Evolutionary conservation across 192 early-diverging fungal genomes (phyloP).

Genomic region (Ambispora gerdemannii): DNA sequence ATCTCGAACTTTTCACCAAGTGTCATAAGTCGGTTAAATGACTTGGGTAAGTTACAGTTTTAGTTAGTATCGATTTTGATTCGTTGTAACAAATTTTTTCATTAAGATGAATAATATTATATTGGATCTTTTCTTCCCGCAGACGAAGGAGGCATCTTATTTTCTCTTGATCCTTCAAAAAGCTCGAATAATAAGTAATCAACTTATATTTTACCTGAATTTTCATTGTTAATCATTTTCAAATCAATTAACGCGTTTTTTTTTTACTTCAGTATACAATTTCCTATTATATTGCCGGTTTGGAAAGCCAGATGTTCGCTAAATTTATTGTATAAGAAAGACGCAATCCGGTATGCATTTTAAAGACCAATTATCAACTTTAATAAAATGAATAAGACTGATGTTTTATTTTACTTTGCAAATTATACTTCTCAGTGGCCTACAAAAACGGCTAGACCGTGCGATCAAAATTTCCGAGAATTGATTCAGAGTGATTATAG

Average conservation of each 20-base stretch:
- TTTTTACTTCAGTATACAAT: background rate
- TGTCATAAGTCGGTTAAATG: background rate
- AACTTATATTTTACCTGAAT: background rate
- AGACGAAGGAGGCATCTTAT: constrained; percentile 18
- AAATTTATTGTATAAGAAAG: constrained; percentile 28
- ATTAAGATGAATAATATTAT: background rate
- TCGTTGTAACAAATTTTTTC: background rate
- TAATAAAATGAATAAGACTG: no score
- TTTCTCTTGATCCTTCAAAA: constrained; percentile 4
- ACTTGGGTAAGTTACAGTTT: constrained; percentile 4
- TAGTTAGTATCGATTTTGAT: constrained; percentile 2
- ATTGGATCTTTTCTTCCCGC: background rate
- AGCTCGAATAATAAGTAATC: background rate
- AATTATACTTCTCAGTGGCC: no score
- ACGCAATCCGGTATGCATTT: no score
- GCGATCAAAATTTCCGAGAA: no score
- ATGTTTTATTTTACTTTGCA: no score
- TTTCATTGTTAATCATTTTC: background rate
- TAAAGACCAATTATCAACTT: no score
- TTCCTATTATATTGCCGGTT: constrained; percentile 20
- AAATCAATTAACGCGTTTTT: background rate
- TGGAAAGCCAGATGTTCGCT: constrained; percentile 12
- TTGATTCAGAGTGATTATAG: no score
- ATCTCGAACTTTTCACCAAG: constrained; percentile 35
- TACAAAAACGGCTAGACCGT: no score